Evolutionary conservation across 768 basidiomycete genomes (phyloP), one percentile per base, ranked within the genome.

Genomic region (Leccinum boreale): DNA sequence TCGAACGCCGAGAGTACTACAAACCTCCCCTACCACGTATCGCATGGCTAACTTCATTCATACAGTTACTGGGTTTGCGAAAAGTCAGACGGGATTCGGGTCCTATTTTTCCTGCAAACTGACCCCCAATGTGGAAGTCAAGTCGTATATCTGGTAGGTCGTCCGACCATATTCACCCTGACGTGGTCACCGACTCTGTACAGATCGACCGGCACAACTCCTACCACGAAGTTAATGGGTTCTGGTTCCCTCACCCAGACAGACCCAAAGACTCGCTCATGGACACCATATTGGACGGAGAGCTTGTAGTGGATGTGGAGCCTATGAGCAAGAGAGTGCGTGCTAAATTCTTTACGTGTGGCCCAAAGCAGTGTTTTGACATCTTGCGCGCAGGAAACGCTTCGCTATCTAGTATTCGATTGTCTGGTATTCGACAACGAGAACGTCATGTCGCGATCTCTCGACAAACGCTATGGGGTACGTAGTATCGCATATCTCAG

Each of bases 31-130:
- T 26, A 39, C 19, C 51, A 29, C 17, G 9, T 50, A 42, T 47
- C 47, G 17, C 57, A 52, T 42, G 54, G 52, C 62, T 63, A 39
- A 73, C 31, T 50, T 21, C 60, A 55, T 50, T 50, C 49, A 31
- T 26, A 49, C 69, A 98, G 95, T 70, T 99, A 90, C 73, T 99
- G 96, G 96, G 97, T 99, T 45, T 97, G 94, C 75, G 97, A 99
- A 78, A 98, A 98, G 78, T 96, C 93, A 12, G 97, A 98, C 69
- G 97, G 97, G 12, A 71, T 99, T 52, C 85, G 97, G 35, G 91
- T 98, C 42, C 78, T 99, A 28, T 83, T 98, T 52, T 76, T 96
- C 58, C 81, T 98, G 51, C 77, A 81, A 70, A 81, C 87, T 52
- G 79, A 89, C 77, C 65, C 74, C 50, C 63, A 72, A 33, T 64